Conservation (phyloP, 352 stramenopile species). For the Globisporangium cylindrosporum region DNA sequence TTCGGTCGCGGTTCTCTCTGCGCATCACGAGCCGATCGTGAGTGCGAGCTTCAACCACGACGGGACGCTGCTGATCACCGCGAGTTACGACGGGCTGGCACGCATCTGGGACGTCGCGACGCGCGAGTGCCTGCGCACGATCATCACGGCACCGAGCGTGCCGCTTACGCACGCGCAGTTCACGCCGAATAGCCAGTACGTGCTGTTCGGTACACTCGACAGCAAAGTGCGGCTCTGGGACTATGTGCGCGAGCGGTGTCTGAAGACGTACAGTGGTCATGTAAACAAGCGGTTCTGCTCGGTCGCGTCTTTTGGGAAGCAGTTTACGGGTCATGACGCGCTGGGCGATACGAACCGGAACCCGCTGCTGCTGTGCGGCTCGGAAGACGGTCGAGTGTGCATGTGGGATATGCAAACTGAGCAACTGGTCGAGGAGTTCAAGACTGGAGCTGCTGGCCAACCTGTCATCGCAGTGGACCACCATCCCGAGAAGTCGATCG, state of each 20-base stretch:
- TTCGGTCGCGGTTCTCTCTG: slow-evolving; percentile 85
- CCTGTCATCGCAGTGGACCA: slow-evolving; percentile 87
- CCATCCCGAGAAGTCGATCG: slow-evolving; percentile 54
- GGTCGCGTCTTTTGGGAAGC: slow-evolving; percentile 61
- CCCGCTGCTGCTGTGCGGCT: slow-evolving; percentile 85
- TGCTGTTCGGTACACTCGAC: slow-evolving; percentile 92
- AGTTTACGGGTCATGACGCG: background rate
- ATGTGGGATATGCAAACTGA: slow-evolving; percentile 91
- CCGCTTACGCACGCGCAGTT: slow-evolving; percentile 86
- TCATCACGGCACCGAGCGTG: slow-evolving; percentile 63
- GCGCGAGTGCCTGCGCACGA: slow-evolving; percentile 93
- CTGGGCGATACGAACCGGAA: background rate
- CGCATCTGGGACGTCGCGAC: slow-evolving; percentile 97
- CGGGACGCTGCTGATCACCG: slow-evolving; percentile 91
- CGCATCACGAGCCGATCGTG: slow-evolving; percentile 95
- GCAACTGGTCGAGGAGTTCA: slow-evolving; percentile 36
- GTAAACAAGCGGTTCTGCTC: slow-evolving; percentile 87
- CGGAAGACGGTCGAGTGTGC: slow-evolving; percentile 90
- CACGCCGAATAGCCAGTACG: slow-evolving; percentile 92
- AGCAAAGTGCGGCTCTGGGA: slow-evolving; percentile 91
- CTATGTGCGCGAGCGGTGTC: slow-evolving; percentile 55
- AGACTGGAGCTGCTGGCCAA: slow-evolving; percentile 38
- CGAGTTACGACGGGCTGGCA: slow-evolving; percentile 72
- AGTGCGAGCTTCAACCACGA: slow-evolving; percentile 93
- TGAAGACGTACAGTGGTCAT: slow-evolving; percentile 73